Conservation (phyloP, 257 asterid genomes). For the Solanum pinnatisectum region DNA sequence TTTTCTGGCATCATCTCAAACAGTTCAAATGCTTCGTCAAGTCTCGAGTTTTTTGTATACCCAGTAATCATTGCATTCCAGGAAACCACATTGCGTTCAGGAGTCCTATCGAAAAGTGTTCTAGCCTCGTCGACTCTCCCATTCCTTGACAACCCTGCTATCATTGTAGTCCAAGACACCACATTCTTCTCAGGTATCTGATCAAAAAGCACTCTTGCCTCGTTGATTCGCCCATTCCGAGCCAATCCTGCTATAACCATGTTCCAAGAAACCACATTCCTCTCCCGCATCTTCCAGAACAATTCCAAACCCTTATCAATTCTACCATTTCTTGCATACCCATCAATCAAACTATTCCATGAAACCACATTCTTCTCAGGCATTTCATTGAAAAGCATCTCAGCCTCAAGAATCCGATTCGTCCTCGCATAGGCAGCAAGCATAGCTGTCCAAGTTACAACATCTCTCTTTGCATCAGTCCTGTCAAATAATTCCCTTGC, state of each 20-base stretch:
- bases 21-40: conserved; percentile 29
- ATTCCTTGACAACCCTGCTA: conserved; percentile 35
- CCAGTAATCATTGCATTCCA: conserved; percentile 64
- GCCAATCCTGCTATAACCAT: conserved; percentile 43
- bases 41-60: conserved; percentile 26
- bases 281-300: conserved; percentile 47
- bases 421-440: conserved; percentile 36
- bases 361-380: conserved; percentile 42
- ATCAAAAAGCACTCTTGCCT: conserved; percentile 35
- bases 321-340: conserved; percentile 24
- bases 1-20: conserved; percentile 38
- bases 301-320: conserved; percentile 34
- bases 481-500: conserved; percentile 45
- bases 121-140: conserved; percentile 46
- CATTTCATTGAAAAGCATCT: conserved; percentile 45
- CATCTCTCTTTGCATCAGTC: conserved; percentile 42
- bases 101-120: conserved; percentile 38
- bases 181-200: conserved; percentile 39
- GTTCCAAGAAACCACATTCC: conserved; percentile 52
- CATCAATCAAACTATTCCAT: conserved; percentile 59
- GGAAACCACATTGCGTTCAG: conserved; percentile 44
- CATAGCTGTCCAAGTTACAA: conserved; percentile 55
- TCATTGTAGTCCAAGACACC: conserved; percentile 49
- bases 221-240: conserved; percentile 34
- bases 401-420: conserved; percentile 27